A percentile compares a stretch with the other conserved stretches of the same genome.
Conservation (phyloP, 1,284 basidiomycete genomes). For the Gastroboletus turbinatus region DNA sequence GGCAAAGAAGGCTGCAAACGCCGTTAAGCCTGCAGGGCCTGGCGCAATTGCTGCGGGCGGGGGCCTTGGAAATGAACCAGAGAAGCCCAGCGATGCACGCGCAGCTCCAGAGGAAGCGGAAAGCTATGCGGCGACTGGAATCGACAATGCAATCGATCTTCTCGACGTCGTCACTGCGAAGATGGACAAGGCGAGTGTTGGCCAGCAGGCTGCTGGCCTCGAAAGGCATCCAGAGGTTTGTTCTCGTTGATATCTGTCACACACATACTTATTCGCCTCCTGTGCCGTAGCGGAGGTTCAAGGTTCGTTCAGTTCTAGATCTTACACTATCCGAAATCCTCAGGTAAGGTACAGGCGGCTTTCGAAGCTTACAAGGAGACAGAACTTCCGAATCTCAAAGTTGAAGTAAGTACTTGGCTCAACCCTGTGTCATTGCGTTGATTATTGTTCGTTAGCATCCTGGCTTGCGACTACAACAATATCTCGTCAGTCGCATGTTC, state of each 20-base stretch:
- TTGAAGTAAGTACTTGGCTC: conserved; percentile 55
- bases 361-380: conserved; percentile 92
- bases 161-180: conserved; percentile 87
- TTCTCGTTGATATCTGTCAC: conserved; percentile 17
- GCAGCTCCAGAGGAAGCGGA: conserved; percentile 47
- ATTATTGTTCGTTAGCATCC: conserved; percentile 55
- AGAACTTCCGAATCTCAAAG: conserved; percentile 76
- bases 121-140: conserved; percentile 80
- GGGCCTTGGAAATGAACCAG: conserved; percentile 39
- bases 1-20: conserved; percentile 51
- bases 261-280: conserved; percentile 4
- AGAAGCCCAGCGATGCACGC: conserved; percentile 23
- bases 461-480: conserved; percentile 82
- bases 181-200: conserved; percentile 89
- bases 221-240: conserved; percentile 93
- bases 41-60: conserved; percentile 77
- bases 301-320: conserved; percentile 42
- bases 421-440: neutral
- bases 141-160: conserved; percentile 92
- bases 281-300: conserved; percentile 71
- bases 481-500: conserved; percentile 52
- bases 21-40: conserved; percentile 63
- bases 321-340: neutral
- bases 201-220: conserved; percentile 79
- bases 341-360: conserved; percentile 55